Evolutionary conservation across 2,329 filamentous ascomycete species (phyloP), one percentile per base, ranked within the genome.

Genomic region (Plenodomus lindquistii): DNA sequence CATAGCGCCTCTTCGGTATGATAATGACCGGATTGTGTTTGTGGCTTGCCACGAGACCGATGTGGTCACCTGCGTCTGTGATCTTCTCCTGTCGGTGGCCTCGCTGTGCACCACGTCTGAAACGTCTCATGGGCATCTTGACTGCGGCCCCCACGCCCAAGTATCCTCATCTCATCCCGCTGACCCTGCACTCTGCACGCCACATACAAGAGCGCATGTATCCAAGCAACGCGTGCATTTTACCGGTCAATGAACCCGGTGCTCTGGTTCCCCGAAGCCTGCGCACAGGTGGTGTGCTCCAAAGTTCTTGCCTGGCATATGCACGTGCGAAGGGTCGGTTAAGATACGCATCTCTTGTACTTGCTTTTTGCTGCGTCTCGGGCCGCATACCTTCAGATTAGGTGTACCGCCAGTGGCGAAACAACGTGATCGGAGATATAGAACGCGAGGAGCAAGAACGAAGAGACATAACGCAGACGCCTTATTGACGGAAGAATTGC

Each of bases 221-320:
- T 56, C 48, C 54, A 50, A 48, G 52, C 50, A 46, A 42, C 54
- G 39, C 29, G 29, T 24, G 40, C 48, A 17, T 54, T 52, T 51
- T 58, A 50, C 54, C 53, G 57, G 50, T 57, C 46, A 52, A 46
- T 16, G 22, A 44, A 41, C 52, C 63, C 63, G 42, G 41, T 20
- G 44, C 48, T 40, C 36, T 65, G 63, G 63, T 48, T 63, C 52
- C 59, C 53, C 57, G 57, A 58, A 48, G 51, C 52, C 54, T 55
- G 51, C 48, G 40, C 40, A 45, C 44, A 51, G 40, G 22, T 48
- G 36, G 41, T 49, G 42, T 41, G 52, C 48, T 48, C 51, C 47
- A 51, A 31, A 42, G 41, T 37, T 44, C 48, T 44, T 46, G 51
- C 40, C 39, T 44, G 43, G 46, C 27, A 36, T 40, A 50, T 55